Conservation (phyloP, 495 filamentous ascomycete genomes). For the Aspergillus indologenus region DNA sequence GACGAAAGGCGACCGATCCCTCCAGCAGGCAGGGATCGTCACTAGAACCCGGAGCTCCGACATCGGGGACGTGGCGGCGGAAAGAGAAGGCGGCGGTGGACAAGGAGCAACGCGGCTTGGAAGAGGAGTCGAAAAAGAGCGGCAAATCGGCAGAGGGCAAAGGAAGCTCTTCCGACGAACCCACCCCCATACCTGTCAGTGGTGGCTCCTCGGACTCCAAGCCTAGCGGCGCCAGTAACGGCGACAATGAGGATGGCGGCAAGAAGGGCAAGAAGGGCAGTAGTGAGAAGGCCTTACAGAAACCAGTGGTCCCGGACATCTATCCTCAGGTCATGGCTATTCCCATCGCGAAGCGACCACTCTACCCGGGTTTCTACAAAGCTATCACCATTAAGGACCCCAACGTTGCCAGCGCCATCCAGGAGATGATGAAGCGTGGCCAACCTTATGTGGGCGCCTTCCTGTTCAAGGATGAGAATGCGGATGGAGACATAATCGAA, state of each 20-base stretch:
- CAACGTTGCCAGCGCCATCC: conserved; percentile 82
- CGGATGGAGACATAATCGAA: conserved; percentile 87
- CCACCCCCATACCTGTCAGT: conserved; percentile 48
- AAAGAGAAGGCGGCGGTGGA: conserved; percentile 38
- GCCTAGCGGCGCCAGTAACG: conserved; percentile 45
- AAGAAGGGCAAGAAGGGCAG: conserved; percentile 62
- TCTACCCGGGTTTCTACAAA: conserved; percentile 99
- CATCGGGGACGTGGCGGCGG: conserved; percentile 33
- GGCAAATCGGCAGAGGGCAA: conserved; percentile 36
- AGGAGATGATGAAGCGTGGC: conserved; percentile 95
- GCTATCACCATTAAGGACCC: conserved; percentile 92
- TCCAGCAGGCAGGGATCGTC: conserved; percentile 30
- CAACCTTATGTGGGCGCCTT: conserved; percentile 98
- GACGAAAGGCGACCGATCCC: conserved; percentile 37
- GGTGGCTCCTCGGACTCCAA: conserved; percentile 42
- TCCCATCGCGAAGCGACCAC: conserved; percentile 89
- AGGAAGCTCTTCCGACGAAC: conserved; percentile 39
- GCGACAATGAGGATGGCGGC: conserved; percentile 50
- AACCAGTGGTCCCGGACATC: conserved; percentile 85
- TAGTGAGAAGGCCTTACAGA: conserved; percentile 72
- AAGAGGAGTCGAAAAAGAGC: conserved; percentile 43
- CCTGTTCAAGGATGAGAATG: conserved; percentile 91
- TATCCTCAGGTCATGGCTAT: conserved; percentile 99
- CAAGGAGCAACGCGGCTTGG: conserved; percentile 38
- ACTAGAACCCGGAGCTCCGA: conserved; percentile 29